phyloP scores from a whole-genome alignment of 2,329 filamentous ascomycete species.

The Phialophora expanda region DNA sequence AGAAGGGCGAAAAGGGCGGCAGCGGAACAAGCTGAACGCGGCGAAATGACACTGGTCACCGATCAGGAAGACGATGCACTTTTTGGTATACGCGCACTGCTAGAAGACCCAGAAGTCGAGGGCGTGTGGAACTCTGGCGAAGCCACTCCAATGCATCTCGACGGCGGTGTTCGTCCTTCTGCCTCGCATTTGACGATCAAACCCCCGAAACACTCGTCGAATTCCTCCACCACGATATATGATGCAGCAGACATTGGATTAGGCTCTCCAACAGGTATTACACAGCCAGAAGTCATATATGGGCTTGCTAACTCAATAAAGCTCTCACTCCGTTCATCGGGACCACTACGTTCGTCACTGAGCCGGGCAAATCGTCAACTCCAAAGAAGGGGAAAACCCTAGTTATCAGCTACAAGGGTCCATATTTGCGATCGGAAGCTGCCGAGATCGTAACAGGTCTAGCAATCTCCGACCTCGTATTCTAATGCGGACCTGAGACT shows the following conservation, averaged over 20 bases:
- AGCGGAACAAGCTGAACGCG: slow-evolving; percentile 59
- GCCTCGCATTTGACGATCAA: slow-evolving; percentile 7
- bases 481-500: slow-evolving; percentile 11
- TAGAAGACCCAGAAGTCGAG: slow-evolving; percentile 81
- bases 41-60: slow-evolving; percentile 61
- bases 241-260: slow-evolving; percentile 21
- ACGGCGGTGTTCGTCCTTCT: slow-evolving; percentile 5
- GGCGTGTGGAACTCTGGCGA: slow-evolving; percentile 76
- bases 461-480: slow-evolving; percentile 11
- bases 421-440: slow-evolving; percentile 23
- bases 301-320: slow-evolving; percentile 18
- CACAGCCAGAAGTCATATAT: background rate
- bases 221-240: slow-evolving; percentile 19
- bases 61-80: slow-evolving; percentile 67
- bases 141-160: slow-evolving; percentile 42
- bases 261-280: slow-evolving; percentile 24
- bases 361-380: slow-evolving; percentile 9
- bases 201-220: slow-evolving; percentile 17
- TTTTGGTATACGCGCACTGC: slow-evolving; percentile 84
- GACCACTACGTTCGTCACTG: slow-evolving; percentile 6
- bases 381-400: slow-evolving; percentile 23
- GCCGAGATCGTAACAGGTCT: slow-evolving; percentile 20
- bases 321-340: slow-evolving; percentile 16
- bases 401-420: slow-evolving; percentile 33
- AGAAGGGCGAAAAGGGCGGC: slow-evolving; percentile 62